Base-by-base conservation (phyloP, 495 filamentous ascomycete genomes). In the Xylaria cubensis region DNA sequence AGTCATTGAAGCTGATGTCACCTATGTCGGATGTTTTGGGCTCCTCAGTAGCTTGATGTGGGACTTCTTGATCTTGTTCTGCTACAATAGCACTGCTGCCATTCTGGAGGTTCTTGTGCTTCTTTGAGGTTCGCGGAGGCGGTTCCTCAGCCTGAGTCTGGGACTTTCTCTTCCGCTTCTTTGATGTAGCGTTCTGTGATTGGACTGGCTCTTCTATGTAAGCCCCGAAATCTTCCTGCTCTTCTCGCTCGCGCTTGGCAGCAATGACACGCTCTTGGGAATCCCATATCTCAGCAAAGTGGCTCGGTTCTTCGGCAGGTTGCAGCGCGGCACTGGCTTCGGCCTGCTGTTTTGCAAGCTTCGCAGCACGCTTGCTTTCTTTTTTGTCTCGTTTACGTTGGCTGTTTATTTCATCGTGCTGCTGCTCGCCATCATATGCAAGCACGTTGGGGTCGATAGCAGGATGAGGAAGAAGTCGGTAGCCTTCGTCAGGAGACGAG, bases 321-420 rank as follows among this genome's bases (percentile, higher is more conserved):
- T 55, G 34, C 15, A 68, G 17, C 12, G 41, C 19, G 12, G 46
- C 39, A 42, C n/a, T 55, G 75, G 56, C 63, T 75, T 71, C 76
- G 66, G 74, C 76, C 70, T 81, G 41, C 68, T 73, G 66, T 74
- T 77, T 55, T 67, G 70, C 34, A 73, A 77, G 72, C 74, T 64
- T 73, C 19, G 71, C 64, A 5, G 56, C 56, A 15, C 65, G 53
- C 32, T 46, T 73, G 1, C 39, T 67, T 36, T 17, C 64, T 56
- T 61, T 73, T 24, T 42, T 62, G 12, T 53, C 64, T 51, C 55
- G 50, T 32, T 53, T 72, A 21, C 32, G 19, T 17, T 53, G 64
- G 19, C 44, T 44, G 64, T 7, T 51, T 9, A 17, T 6, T 50
- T 42, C 29, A 15, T 46, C 7, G 26, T 59, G 63, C 34, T 66